phyloP scores from a whole-genome alignment of 2,329 filamentous ascomycete species.

The Aureobasidium melanogenum region DNA sequence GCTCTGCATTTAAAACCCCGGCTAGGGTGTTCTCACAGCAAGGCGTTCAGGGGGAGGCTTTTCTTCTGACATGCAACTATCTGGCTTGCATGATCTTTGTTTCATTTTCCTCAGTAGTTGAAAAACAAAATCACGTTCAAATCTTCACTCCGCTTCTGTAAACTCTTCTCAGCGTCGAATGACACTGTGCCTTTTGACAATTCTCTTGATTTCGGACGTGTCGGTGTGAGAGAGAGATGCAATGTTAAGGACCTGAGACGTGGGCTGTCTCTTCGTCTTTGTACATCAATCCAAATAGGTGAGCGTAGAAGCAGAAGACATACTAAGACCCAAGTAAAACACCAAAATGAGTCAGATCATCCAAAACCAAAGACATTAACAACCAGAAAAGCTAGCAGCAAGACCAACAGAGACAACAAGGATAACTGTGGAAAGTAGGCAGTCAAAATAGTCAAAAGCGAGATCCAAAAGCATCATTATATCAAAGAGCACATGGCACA shows the following conservation, averaged over 20 bases:
- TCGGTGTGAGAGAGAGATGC: no score
- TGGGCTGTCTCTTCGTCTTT: no score
- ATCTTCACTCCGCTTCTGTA: no score
- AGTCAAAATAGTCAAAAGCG: neutral
- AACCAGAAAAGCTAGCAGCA: neutral
- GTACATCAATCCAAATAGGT: neutral
- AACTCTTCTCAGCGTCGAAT: no score
- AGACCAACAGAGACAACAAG: neutral
- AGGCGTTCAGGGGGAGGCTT: neutral
- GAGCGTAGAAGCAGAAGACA: neutral
- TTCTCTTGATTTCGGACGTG: no score
- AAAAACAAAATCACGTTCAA: neutral
- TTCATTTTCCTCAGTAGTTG: neutral
- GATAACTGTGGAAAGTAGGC: neutral
- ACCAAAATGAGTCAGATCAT: neutral
- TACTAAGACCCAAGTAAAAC: neutral
- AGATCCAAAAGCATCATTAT: neutral
- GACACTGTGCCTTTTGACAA: no score
- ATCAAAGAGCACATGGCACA: neutral
- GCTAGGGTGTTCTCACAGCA: constrained; percentile 4
- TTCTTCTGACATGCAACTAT: neutral
- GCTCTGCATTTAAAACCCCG: neutral
- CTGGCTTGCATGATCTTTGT: neutral
- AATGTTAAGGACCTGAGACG: no score
- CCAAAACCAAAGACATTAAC: neutral